Percentiles rank a stretch among this genome's conserved stretches.
Conservation (phyloP, 345 rosid genomes). For the Boechera divaricarpa region DNA sequence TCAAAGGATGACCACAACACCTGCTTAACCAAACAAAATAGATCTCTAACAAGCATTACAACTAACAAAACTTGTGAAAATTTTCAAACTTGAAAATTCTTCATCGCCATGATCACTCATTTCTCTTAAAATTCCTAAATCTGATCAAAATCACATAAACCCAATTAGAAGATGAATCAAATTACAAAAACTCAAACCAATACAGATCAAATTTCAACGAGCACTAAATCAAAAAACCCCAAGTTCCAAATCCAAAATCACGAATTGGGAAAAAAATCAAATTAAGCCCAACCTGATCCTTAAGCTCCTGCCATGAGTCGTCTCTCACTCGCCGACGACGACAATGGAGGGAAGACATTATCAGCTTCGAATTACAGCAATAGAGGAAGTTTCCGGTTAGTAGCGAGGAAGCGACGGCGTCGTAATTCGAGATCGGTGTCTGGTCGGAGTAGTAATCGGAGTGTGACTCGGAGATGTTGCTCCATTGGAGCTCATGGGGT, state of each 20-base stretch:
- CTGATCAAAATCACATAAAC: constrained; percentile 16
- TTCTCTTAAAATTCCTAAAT: constrained; percentile 6
- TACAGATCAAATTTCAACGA: neutral
- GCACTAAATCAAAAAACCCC: neutral
- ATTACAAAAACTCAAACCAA: neutral
- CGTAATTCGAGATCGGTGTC: constrained; percentile 89
- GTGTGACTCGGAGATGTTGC: constrained; percentile 86
- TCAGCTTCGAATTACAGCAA: constrained; percentile 43
- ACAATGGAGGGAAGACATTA: constrained; percentile 39
- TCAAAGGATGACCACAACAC: constrained; percentile 93
- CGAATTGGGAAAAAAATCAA: no score
- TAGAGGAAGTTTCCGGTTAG: constrained; percentile 50
- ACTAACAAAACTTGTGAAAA: neutral
- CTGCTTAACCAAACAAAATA: constrained; percentile 52
- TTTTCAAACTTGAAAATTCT: neutral
- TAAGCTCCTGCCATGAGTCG: constrained; percentile 54
- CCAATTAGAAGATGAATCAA: neutral
- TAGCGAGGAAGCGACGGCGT: constrained; percentile 77
- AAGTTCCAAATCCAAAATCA: neutral
- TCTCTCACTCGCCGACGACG: constrained; percentile 79
- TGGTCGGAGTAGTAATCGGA: constrained; percentile 91
- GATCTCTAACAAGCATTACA: neutral
- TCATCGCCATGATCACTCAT: constrained; percentile 23
- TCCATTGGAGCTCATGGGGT: constrained; percentile 91
- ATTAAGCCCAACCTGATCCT: no score